phyloP scores from a whole-genome alignment of 1,284 basidiomycete genomes.

The Tilletia caries region DNA sequence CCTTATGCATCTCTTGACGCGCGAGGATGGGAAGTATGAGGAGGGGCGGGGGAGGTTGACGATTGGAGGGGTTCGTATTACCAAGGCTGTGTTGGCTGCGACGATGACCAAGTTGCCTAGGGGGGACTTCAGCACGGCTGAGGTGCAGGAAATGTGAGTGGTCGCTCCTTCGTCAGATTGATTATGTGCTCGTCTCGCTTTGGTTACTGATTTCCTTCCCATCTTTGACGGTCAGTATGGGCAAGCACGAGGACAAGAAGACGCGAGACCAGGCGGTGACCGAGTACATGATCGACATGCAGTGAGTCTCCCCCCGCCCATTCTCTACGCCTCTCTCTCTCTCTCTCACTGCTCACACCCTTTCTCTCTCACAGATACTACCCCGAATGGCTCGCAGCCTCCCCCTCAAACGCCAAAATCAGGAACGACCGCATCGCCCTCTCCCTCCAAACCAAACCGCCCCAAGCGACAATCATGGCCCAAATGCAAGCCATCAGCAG shows the following conservation, averaged over 20 bases:
- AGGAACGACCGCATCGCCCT: slow-evolving; percentile 23
- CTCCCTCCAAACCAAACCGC: slow-evolving; percentile 25
- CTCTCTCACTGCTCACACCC: background rate
- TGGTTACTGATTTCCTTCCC: background rate
- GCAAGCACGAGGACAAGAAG: slow-evolving; percentile 19
- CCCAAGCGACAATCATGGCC: slow-evolving; percentile 28
- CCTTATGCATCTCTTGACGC: slow-evolving; percentile 12
- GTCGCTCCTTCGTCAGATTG: too few species aligned
- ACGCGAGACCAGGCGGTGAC: slow-evolving; percentile 30
- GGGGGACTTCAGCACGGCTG: slow-evolving; percentile 27
- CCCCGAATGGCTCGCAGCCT: slow-evolving; percentile 26
- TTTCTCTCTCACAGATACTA: slow-evolving; percentile 37
- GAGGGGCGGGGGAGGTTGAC: background rate
- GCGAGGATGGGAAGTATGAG: background rate
- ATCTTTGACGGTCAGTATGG: slow-evolving; percentile 14
- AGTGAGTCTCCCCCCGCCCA: slow-evolving; percentile 17
- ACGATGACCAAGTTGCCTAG: slow-evolving; percentile 48
- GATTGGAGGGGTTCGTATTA: slow-evolving; percentile 27
- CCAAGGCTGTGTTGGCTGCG: slow-evolving; percentile 35
- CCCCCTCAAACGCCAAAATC: slow-evolving; percentile 4
- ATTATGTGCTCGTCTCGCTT: too few species aligned
- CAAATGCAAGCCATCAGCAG: slow-evolving; percentile 39
- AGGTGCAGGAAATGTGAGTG: slow-evolving; percentile 24
- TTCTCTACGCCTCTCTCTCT: background rate
- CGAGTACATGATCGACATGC: slow-evolving; percentile 32